These are phyloP conservation scores for Rhipidocladum racemiflorum DNA, from an alignment of 176 grass and related monocot species.

Conservation along the genomic window DNA sequence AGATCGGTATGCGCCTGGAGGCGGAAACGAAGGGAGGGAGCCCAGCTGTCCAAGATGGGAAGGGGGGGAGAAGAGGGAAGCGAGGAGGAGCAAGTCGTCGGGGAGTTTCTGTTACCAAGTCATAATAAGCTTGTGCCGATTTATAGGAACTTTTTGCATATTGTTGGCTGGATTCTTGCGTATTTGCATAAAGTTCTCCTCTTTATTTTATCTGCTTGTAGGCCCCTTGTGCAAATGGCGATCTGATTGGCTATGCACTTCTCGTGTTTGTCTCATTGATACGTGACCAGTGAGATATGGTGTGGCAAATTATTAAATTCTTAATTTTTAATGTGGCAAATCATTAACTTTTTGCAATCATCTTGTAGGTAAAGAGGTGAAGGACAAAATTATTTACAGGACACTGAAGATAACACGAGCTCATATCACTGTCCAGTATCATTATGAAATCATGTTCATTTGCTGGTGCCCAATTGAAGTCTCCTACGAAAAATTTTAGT, in stretches of 20 bases:
- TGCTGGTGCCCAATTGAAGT: background rate
- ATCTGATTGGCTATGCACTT: background rate
- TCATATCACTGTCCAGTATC: background rate
- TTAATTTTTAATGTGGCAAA: too few species aligned
- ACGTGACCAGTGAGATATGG: too few species aligned
- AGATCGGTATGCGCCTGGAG: conserved; percentile 22
- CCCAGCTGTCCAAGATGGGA: conserved; percentile 22
- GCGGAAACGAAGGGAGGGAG: conserved; percentile 15
- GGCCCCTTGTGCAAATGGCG: background rate
- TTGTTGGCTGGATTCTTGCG: background rate
- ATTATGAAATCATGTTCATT: background rate
- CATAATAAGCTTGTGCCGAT: conserved; percentile 2
- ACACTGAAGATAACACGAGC: background rate
- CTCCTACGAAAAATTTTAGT: background rate
- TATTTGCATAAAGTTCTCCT: background rate
- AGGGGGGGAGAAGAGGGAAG: background rate
- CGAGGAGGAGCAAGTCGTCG: conserved; percentile 30
- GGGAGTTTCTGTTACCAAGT: conserved; percentile 28
- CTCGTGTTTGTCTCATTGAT: too few species aligned
- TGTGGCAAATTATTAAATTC: too few species aligned
- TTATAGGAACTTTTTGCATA: conserved; percentile 19
- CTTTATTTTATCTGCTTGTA: background rate
- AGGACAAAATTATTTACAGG: background rate
- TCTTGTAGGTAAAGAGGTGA: background rate
- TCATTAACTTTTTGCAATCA: too few species aligned